These are phyloP conservation scores for Lyophyllum shimeji DNA, from an alignment of 768 basidiomycete species.

Conservation along the genomic window DNA sequence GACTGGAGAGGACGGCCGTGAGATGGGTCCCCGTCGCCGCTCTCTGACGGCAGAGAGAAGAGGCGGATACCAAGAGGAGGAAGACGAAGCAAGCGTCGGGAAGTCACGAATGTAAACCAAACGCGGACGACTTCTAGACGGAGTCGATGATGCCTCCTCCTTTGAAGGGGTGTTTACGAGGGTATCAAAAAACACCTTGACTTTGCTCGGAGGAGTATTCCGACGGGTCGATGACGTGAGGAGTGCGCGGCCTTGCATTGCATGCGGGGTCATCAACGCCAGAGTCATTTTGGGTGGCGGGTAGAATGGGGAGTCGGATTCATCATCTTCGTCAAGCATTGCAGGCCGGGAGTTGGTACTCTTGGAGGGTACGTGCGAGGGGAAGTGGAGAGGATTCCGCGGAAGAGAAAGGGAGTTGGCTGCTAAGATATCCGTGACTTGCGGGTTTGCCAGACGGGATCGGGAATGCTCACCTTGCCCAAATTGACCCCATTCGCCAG, in stretches of 20 bases:
- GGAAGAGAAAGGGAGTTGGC: slow-evolving; percentile 68
- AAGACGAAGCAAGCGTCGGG: slow-evolving; percentile 68
- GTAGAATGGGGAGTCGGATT: slow-evolving; percentile 31
- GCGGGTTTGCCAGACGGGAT: not conserved
- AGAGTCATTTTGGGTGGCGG: slow-evolving; percentile 41
- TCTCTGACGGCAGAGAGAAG: slow-evolving; percentile 77
- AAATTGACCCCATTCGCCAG: slow-evolving; percentile 86
- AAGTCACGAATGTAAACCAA: slow-evolving; percentile 86
- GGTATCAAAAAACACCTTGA: slow-evolving; percentile 74
- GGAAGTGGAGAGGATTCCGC: slow-evolving; percentile 76
- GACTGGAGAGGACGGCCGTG: slow-evolving; percentile 59
- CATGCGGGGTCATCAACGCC: slow-evolving; percentile 37
- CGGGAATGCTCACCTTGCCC: slow-evolving; percentile 58
- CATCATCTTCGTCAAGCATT: slow-evolving; percentile 48
- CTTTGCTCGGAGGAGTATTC: slow-evolving; percentile 48
- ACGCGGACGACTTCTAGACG: slow-evolving; percentile 50
- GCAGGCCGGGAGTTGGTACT: slow-evolving; percentile 23
- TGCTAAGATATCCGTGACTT: slow-evolving; percentile 41
- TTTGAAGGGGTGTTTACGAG: slow-evolving; percentile 62
- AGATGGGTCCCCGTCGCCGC: slow-evolving; percentile 64
- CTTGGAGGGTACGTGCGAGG: slow-evolving; percentile 27
- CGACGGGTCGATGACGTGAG: slow-evolving; percentile 42
- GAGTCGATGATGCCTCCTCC: slow-evolving; percentile 22
- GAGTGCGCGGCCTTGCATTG: slow-evolving; percentile 37
- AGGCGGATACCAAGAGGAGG: slow-evolving; percentile 78